phyloP scores from a whole-genome alignment of 192 early-diverging fungal genomes.

The Backusella circina region DNA sequence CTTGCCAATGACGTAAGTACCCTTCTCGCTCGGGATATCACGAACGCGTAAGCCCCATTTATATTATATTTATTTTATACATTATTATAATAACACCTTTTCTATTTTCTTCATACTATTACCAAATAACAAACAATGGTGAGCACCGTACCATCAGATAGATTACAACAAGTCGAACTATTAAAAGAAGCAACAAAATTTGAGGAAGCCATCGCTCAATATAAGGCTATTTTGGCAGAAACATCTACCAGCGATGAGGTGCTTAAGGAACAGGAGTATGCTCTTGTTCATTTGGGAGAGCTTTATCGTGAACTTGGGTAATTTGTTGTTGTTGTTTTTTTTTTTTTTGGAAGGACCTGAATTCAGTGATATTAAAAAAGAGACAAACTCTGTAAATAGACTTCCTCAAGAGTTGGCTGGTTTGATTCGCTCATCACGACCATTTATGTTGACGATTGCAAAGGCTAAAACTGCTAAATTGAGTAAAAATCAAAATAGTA shows the following conservation, averaged over 20 bases:
- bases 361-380: not conserved
- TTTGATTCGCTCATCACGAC: conserved; percentile 78
- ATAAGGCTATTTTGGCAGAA: conserved; percentile 55
- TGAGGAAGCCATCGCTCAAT: conserved; percentile 58
- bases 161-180: conserved; percentile 50
- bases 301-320: conserved; percentile 69
- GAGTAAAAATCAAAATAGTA: conserved; percentile 52
- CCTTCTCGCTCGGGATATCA: not conserved
- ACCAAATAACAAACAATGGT: not conserved
- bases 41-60: conserved; percentile 12
- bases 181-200: conserved; percentile 54
- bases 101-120: not conserved
- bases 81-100: not conserved
- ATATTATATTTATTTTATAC: not conserved
- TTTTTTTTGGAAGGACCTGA: not conserved
- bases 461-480: conserved; percentile 98
- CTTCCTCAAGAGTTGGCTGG: conserved; percentile 73
- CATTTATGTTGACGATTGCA: conserved; percentile 78
- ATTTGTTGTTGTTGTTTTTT: not conserved
- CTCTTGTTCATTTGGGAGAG: conserved; percentile 70
- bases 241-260: conserved; percentile 41
- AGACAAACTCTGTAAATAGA: conserved; percentile 40
- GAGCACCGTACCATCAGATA: not conserved
- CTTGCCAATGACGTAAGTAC: not conserved
- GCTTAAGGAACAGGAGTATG: conserved; percentile 60